Evolutionary conservation across 768 basidiomycete species (phyloP).

Genomic region (Kwoniella newhampshirensis): DNA sequence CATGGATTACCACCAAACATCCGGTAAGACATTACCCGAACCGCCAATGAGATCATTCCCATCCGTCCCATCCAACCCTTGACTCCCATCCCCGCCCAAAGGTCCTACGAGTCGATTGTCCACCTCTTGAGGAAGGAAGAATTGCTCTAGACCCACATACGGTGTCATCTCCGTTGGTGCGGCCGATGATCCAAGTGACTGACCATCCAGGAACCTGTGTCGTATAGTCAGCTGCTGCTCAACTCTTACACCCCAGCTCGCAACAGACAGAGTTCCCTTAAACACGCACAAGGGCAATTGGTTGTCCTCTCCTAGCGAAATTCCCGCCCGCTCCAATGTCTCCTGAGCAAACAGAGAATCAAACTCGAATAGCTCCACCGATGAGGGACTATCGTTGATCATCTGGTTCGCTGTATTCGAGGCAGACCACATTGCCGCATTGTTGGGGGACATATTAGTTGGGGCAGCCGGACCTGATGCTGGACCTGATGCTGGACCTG

Average conservation of each 20-base stretch:
- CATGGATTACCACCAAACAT: too few relatives aligned
- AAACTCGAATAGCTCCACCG: constrained; percentile 47
- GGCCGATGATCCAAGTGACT: constrained; percentile 41
- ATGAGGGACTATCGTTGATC: constrained; percentile 45
- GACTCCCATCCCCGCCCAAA: constrained; percentile 1
- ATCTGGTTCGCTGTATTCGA: constrained; percentile 17
- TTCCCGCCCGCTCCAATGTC: constrained; percentile 45
- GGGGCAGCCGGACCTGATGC: neutral
- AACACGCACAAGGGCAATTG: constrained; percentile 48
- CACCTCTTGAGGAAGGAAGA: constrained; percentile 52
- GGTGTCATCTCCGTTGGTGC: constrained; percentile 37
- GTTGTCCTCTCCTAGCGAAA: constrained; percentile 40
- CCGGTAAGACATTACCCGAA: too few relatives aligned
- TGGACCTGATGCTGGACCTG: neutral
- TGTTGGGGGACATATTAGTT: constrained; percentile 24
- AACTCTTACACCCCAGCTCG: too few relatives aligned
- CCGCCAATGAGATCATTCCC: too few relatives aligned
- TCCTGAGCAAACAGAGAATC: constrained; percentile 50
- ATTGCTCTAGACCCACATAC: constrained; percentile 48
- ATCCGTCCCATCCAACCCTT: too few relatives aligned
- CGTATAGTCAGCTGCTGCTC: too few relatives aligned
- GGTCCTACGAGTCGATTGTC: constrained; percentile 38
- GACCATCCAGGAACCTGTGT: constrained; percentile 50
- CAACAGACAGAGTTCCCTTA: neutral
- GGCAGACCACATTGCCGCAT: constrained; percentile 18